Base-by-base conservation (phyloP, 176 grass and related monocot genomes). In the Phragmites australis region DNA sequence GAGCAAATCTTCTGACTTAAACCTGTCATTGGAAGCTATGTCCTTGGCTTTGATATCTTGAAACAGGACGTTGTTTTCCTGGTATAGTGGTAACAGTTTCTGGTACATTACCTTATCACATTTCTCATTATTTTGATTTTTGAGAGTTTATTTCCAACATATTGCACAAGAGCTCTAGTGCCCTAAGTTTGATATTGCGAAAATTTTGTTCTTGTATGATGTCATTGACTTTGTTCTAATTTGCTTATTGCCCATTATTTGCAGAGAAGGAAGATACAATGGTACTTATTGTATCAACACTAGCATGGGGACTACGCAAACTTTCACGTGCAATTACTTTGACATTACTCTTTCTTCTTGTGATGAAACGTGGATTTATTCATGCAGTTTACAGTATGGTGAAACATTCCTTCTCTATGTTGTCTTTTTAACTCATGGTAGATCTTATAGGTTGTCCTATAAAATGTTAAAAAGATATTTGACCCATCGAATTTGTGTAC, bases 351-450 rank as follows among this genome's bases (percentile, higher is more conserved):
- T 97, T 97, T 91, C 92, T 97, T 63, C 92, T 97, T 77, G 95
- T 90, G 72, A 92, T 97, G 67, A 94, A 94, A 89, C 89, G 83
- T 87, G 95, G 95, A 77, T 94, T 94, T 78, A 90, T 97, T 90
- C 90, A 94, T 93, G 95, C 91, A 83, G 86, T 89, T 85, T 97
- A 97, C 69, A 92, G 95, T 97, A 94, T 82, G 92, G 77, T 92
- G 92, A 88, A 94, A 92, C 82, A 75, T 89, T 82, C 80, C 77
- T 87, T 88, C 90, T 87, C 75, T 75, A 9, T 68, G 80, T 63
- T 84, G 23, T 69, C n/a, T 82, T 78, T 80, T 80, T 66, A 47
- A 57, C 66, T 57, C 45, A 30, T 70, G 60, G 41, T 72, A n/a
- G 5, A 49, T 52, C 46, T 70, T 77, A 70, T 43, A n/a, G 65